A percentile compares a stretch with the other conserved stretches of the same genome.
Conservation (phyloP, 805 yeast genomes). For the Lipomyces orientalis region DNA sequence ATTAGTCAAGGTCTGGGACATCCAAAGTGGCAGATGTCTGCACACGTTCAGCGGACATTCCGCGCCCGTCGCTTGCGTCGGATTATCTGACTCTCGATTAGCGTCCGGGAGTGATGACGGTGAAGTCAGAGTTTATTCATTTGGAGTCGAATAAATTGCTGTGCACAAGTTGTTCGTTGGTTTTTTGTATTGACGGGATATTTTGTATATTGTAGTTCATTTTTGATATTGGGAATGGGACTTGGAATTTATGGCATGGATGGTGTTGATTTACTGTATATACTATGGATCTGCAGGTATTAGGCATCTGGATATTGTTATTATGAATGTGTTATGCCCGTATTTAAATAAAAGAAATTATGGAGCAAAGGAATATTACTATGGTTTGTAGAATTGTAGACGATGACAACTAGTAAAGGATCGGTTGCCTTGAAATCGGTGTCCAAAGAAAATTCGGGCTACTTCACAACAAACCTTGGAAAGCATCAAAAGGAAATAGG, state of each 20-base stretch:
- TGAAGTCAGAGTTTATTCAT: slow-evolving; percentile 79
- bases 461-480: too few species aligned
- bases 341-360: background rate
- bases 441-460: too few species aligned
- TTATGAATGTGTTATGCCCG: too few species aligned
- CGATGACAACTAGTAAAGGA: too few species aligned
- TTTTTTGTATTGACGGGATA: background rate
- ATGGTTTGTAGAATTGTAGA: too few species aligned
- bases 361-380: too few species aligned
- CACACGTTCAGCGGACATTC: slow-evolving; percentile 84
- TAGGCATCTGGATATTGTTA: background rate
- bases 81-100: slow-evolving; percentile 84
- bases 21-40: slow-evolving; percentile 91
- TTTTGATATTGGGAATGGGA: background rate
- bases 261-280: background rate
- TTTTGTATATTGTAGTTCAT: background rate
- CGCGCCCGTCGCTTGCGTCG: slow-evolving; percentile 66
- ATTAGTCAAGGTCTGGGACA: slow-evolving; percentile 90
- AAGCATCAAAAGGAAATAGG: too few species aligned
- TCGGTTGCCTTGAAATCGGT: too few species aligned
- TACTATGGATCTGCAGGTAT: background rate
- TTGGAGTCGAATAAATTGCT: slow-evolving; percentile 53
- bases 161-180: background rate
- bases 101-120: slow-evolving; percentile 93
- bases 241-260: background rate